Base-by-base conservation (phyloP, 805 yeast genomes). In the Yarrowia alimentaria region DNA sequence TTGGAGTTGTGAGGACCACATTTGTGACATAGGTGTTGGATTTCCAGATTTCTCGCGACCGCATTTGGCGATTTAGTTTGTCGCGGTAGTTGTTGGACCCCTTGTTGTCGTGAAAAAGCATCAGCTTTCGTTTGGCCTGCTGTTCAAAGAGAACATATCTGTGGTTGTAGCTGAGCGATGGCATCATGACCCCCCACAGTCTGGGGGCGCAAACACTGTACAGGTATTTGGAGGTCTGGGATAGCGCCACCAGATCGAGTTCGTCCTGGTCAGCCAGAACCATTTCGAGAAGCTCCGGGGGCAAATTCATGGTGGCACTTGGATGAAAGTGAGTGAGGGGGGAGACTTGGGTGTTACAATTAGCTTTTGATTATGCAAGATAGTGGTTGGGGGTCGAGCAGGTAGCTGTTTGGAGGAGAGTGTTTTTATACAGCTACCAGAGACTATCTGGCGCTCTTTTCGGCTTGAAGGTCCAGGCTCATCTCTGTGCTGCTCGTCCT, bases 171-270 rank as follows among this genome's bases (percentile, higher is more conserved):
- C 47, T 40, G 25, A 40, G 33, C n/a, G 47, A 40, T 3, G 47
- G 33, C 47, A 40, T 40, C 32, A 40, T 40, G 32, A 40, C 47
- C 19, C 47, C 33, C 47, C 47, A 40, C 14, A 40, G 47, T 7
- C 19, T 26, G 14, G 47, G 33, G 12, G 47, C 47, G 8, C 24
- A 28, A 5, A 12, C 47, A 18, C 14, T 19, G 47, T 17, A 28
- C 25, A 40, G 13, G 33, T 40, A 26, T 11, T 25, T 17, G 33
- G 6, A 5, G 4, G 47, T 40, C 13, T 19, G 47, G 13, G 47
- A 32, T 10, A 40, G 25, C 14, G 33, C 22, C 3, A 13, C 33
- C 11, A 40, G 33, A 2, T 32, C 13, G 32, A 40, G 32, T 28
- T 40, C 47, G 19, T 40, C 47, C 32, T 19, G 47, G 33, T 29